These are phyloP conservation scores for Phaeodactylum tricornutum DNA, from an alignment of 108 stramenopile genomes.

Conservation along the genomic window DNA sequence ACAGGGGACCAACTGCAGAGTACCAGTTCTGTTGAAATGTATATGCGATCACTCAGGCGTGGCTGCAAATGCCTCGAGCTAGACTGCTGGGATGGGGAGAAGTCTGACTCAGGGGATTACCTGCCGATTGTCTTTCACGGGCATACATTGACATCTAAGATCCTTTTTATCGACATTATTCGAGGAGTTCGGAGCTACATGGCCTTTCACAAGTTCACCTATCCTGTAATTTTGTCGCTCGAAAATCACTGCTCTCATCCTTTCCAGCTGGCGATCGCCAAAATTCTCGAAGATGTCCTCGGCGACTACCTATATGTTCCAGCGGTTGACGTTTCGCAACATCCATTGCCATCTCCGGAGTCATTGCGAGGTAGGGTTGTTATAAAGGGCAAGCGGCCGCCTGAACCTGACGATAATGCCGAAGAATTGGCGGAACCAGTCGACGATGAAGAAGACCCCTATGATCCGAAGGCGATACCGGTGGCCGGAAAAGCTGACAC, in stretches of 20 bases:
- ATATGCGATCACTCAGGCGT: conserved; percentile 48
- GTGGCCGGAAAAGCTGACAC: not conserved
- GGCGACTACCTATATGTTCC: conserved; percentile 61
- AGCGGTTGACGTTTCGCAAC: not conserved
- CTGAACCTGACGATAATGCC: conserved; percentile 28
- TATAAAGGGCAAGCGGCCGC: conserved; percentile 78
- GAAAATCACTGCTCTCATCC: conserved; percentile 91
- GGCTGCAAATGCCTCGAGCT: conserved; percentile 97
- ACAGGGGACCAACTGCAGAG: conserved; percentile 84
- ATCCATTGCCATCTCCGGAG: conserved; percentile 58
- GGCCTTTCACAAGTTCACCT: conserved; percentile 34
- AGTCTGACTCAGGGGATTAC: not conserved
- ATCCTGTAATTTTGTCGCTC: conserved; percentile 89
- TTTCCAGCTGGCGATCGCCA: conserved; percentile 80
- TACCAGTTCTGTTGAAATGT: conserved; percentile 65
- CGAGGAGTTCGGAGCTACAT: conserved; percentile 56
- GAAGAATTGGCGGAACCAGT: conserved; percentile 14
- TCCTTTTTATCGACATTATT: conserved; percentile 68
- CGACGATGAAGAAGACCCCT: not conserved
- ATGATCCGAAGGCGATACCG: not conserved
- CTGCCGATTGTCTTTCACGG: conserved; percentile 86
- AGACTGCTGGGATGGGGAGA: conserved; percentile 90
- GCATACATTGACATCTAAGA: conserved; percentile 79
- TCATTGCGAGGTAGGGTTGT: conserved; percentile 63
- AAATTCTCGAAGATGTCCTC: conserved; percentile 41